Base-by-base conservation (phyloP, 192 early-diverging fungal species). In the Linnemannia hyalina region DNA sequence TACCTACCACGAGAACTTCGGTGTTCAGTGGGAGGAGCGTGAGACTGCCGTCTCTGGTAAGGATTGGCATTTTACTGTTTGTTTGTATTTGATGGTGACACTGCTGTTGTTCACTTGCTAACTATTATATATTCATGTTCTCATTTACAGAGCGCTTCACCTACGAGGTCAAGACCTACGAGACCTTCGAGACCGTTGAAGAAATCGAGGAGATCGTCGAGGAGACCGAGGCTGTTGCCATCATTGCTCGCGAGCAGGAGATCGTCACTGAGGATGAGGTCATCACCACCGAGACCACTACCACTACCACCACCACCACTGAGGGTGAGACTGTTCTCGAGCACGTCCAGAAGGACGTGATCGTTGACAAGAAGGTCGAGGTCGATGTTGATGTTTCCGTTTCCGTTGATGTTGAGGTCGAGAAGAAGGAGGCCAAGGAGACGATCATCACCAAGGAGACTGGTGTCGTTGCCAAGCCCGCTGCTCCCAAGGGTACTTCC, bases 191-290 rank as follows among this genome's bases (percentile, higher is more conserved):
- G 74, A 77, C 78, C 38, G 29, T 32, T 46, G 82, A 84, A 44
- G 74, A 79, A 29, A 23, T 84, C 46, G 82, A 84, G 68, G 82
- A 84, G 77, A 47, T 71, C 38, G 77, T 84, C 10, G 82, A 84
- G 63, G 82, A 84, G 63, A 71, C 55, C 65, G 82, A 84, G 54
- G 77, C 52, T n/a, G 20, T 47, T 4, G 70, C 32, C 6, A 52
- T 69, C n/a, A 23, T 65, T 4, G 38, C 38, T 4, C 38, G 38
- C 5, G 75, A 76, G 9, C n/a, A 29, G 57, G 74, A 23, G 38
- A 20, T 80, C n/a, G n/a, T 73, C 15, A n/a, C 13, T 22, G 44
- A 16, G 55, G 77, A n/a, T n/a, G n/a, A n/a, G n/a, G n/a, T n/a
- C n/a, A n/a, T n/a, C n/a, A n/a, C n/a, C n/a, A n/a, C n/a, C n/a